Evolutionary conservation across 2,329 filamentous ascomycete genomes (phyloP).

Genomic region (Ceratocystiopsis brevicomis): DNA sequence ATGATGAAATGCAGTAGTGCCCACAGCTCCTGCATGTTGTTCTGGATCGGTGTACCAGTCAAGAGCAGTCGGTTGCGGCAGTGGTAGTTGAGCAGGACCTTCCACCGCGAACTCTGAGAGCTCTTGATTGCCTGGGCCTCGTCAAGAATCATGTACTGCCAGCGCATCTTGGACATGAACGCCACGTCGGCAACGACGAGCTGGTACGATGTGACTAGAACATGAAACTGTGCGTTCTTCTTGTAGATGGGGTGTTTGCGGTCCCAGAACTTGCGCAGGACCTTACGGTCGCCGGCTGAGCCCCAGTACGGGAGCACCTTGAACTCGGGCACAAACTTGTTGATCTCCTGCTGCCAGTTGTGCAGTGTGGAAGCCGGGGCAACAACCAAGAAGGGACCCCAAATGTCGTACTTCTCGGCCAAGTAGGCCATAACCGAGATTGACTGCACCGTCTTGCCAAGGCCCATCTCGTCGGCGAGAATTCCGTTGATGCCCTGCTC

Average conservation of each 20-base stretch:
- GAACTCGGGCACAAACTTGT: conserved; percentile 81
- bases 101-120: conserved; percentile 90
- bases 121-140: conserved; percentile 99
- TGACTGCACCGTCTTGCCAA: conserved; percentile 96
- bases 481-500: conserved; percentile 99
- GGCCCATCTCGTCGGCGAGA: conserved; percentile 96
- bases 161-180: conserved; percentile 98
- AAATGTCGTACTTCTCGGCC: conserved; percentile 91
- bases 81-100: conserved; percentile 80
- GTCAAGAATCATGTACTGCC: conserved; percentile 99
- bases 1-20: conserved; percentile 97
- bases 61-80: conserved; percentile 86
- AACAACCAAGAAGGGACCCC: conserved; percentile 93
- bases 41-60: conserved; percentile 94
- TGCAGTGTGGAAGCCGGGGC: conserved; percentile 90
- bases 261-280: conserved; percentile 97
- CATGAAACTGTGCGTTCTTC: conserved; percentile 84
- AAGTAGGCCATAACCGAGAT: conserved; percentile 99
- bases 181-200: conserved; percentile 88
- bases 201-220: conserved; percentile 92
- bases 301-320: conserved; percentile 98
- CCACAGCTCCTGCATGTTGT: conserved; percentile 99
- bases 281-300: conserved; percentile 80
- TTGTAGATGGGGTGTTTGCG: conserved; percentile 92
- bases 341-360: conserved; percentile 98